Conservation (phyloP, 306 rosid species). For the Boehmeria nivea region DNA sequence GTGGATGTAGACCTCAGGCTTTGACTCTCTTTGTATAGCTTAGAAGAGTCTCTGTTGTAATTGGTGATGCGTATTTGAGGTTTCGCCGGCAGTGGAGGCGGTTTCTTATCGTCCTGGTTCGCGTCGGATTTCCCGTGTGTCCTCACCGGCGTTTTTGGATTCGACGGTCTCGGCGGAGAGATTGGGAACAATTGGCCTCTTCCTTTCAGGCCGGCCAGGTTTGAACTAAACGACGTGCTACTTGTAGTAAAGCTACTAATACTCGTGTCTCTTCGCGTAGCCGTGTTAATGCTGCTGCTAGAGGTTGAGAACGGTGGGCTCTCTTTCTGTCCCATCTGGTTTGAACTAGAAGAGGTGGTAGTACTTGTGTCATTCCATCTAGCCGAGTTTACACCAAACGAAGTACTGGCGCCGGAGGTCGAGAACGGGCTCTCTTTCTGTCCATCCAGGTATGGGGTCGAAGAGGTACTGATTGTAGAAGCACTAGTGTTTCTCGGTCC, state of each 20-base stretch:
- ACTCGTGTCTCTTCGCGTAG: too few relatives aligned
- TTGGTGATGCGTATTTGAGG: constrained; percentile 28
- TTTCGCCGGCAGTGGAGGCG: constrained; percentile 52
- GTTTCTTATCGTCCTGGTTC: constrained; percentile 21
- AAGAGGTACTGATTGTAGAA: constrained; percentile 36
- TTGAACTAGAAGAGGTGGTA: too few relatives aligned
- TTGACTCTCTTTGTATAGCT: constrained; percentile 29
- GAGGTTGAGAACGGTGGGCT: too few relatives aligned
- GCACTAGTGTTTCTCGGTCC: constrained; percentile 30
- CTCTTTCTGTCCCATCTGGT: too few relatives aligned
- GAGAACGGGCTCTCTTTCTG: constrained; percentile 41
- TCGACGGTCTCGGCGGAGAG: constrained; percentile 28
- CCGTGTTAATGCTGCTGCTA: too few relatives aligned
- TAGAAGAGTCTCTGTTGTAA: constrained; percentile 20
- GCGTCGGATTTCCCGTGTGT: constrained; percentile 22
- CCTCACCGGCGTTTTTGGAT: constrained; percentile 25
- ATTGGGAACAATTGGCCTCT: too few relatives aligned
- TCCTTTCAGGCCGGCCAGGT: too few relatives aligned
- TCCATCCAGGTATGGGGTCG: constrained; percentile 34
- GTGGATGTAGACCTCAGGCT: constrained; percentile 59
- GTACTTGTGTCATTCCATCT: too few relatives aligned
- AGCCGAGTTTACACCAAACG: too few relatives aligned
- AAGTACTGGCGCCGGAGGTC: background rate
- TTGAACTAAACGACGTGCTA: too few relatives aligned
- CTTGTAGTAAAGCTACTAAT: too few relatives aligned